phyloP scores from a whole-genome alignment of 2,329 filamentous ascomycete species.

The Aspergillus pseudoviridinutans region DNA sequence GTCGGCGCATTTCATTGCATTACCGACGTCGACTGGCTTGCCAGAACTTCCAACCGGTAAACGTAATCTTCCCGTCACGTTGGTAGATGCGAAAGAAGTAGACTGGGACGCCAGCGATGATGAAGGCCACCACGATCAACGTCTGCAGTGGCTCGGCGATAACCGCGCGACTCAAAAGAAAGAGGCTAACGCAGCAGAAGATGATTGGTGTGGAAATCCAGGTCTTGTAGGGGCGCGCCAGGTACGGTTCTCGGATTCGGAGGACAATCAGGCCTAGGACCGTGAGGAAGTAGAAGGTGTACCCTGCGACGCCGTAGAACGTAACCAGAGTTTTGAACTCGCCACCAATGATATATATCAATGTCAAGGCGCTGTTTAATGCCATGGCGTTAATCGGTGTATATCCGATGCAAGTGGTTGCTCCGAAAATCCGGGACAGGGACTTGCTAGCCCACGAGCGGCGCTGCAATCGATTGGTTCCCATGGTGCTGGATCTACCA shows the following conservation, averaged over 20 bases:
- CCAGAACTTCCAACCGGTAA: slow-evolving; percentile 45
- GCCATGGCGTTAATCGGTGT: slow-evolving; percentile 91
- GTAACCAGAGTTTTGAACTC: slow-evolving; percentile 90
- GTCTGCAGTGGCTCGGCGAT: slow-evolving; percentile 91
- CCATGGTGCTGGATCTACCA: slow-evolving; percentile 33
- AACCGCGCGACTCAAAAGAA: slow-evolving; percentile 80
- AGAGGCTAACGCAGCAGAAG: slow-evolving; percentile 96
- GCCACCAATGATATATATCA: slow-evolving; percentile 75
- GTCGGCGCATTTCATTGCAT: slow-evolving; percentile 5
- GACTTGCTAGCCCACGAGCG: slow-evolving; percentile 56
- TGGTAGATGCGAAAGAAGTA: slow-evolving; percentile 83
- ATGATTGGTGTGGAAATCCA: slow-evolving; percentile 98
- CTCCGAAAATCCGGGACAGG: slow-evolving; percentile 63
- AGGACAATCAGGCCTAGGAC: slow-evolving; percentile 91
- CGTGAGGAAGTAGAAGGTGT: slow-evolving; percentile 95
- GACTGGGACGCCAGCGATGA: slow-evolving; percentile 76
- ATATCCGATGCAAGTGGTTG: slow-evolving; percentile 77
- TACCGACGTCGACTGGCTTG: slow-evolving; percentile 16
- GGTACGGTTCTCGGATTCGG: slow-evolving; percentile 76
- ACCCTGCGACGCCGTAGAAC: slow-evolving; percentile 95
- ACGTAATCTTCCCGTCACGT: slow-evolving; percentile 46
- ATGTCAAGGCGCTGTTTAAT: slow-evolving; percentile 72
- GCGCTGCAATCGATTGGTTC: slow-evolving; percentile 35
- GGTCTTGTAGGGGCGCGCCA: slow-evolving; percentile 88
- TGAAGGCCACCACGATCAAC: slow-evolving; percentile 78